phyloP scores from a whole-genome alignment of 306 rosid genomes.

The Cyamopsis tetragonoloba region DNA sequence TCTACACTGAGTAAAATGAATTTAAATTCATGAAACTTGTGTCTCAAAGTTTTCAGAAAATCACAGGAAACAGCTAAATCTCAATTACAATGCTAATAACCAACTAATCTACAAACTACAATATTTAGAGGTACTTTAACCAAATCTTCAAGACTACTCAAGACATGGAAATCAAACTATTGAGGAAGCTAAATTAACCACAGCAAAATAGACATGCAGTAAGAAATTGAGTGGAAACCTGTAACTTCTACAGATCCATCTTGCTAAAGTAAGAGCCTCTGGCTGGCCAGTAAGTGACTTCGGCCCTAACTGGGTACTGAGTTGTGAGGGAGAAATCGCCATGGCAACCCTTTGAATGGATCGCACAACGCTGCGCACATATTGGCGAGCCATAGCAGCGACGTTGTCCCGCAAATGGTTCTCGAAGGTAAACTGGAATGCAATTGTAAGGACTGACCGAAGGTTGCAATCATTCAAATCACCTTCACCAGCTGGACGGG shows the following conservation, averaged over 20 bases:
- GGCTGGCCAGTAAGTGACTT: conserved; percentile 74
- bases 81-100: not conserved
- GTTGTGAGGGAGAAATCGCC: conserved; percentile 83
- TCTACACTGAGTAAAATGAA: too few species aligned
- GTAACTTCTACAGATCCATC: conserved; percentile 81
- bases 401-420: conserved; percentile 74
- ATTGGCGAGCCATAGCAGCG: conserved; percentile 96
- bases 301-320: conserved; percentile 54
- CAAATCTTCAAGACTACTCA: not conserved
- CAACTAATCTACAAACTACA: not conserved
- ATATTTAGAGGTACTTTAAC: not conserved
- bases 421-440: conserved; percentile 87
- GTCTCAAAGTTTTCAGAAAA: not conserved
- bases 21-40: not conserved
- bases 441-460: conserved; percentile 82
- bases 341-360: conserved; percentile 96
- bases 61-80: not conserved
- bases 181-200: not conserved
- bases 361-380: conserved; percentile 76
- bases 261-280: conserved; percentile 84
- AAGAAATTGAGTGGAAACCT: conserved; percentile 33
- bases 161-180: not conserved
- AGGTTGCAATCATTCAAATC: conserved; percentile 51
- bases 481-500: conserved; percentile 52
- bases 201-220: not conserved